Percentiles rank a stretch among this genome's conserved stretches.
Evolutionary conservation across 2,329 filamentous ascomycete species (phyloP).

Genomic region (Laburnicola sp.): DNA sequence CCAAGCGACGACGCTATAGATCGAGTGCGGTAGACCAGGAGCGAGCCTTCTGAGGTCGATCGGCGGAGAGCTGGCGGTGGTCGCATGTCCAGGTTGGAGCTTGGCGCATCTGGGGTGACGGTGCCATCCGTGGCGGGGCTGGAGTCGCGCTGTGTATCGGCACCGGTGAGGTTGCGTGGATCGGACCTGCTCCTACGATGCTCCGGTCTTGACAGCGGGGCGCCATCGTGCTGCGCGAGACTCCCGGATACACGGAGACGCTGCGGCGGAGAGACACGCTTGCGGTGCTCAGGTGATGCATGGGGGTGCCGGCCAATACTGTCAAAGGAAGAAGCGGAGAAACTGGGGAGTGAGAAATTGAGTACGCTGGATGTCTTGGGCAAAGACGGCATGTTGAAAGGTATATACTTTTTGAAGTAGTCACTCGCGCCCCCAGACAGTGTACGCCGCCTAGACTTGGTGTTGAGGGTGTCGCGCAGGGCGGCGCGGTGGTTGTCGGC

Average conservation of each 20-base stretch:
- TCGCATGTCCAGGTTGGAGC: conserved; percentile 15
- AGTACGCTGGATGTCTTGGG: conserved; percentile 42
- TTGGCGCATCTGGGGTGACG: conserved; percentile 10
- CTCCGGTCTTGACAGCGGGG: conserved; percentile 13
- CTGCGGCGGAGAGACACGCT: conserved; percentile 22
- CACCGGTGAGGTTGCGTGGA: conserved; percentile 15
- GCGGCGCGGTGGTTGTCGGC: conserved; percentile 42
- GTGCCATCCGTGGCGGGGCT: conserved; percentile 10
- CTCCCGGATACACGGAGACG: conserved; percentile 1
- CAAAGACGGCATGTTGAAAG: conserved; percentile 44
- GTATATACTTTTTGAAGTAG: conserved; percentile 40
- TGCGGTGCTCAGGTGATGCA: conserved; percentile 15
- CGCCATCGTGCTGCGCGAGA: conserved; percentile 31
- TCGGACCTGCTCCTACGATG: conserved; percentile 11
- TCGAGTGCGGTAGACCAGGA: conserved; percentile 70
- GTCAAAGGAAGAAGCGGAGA: conserved; percentile 36
- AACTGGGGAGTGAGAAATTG: conserved; percentile 42
- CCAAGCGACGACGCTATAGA: conserved; percentile 82
- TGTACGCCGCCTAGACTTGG: conserved; percentile 42
- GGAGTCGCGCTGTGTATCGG: conserved; percentile 22
- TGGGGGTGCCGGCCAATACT: conserved; percentile 18
- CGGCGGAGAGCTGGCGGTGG: conserved; percentile 54
- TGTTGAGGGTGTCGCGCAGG: conserved; percentile 44
- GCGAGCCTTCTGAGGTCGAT: conserved; percentile 75
- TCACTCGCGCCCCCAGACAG: conserved; percentile 46